A percentile compares a stretch with the other conserved stretches of the same genome.
Evolutionary conservation across 2,329 filamentous ascomycete genomes (phyloP).

Genomic region (Aciculosporium take): DNA sequence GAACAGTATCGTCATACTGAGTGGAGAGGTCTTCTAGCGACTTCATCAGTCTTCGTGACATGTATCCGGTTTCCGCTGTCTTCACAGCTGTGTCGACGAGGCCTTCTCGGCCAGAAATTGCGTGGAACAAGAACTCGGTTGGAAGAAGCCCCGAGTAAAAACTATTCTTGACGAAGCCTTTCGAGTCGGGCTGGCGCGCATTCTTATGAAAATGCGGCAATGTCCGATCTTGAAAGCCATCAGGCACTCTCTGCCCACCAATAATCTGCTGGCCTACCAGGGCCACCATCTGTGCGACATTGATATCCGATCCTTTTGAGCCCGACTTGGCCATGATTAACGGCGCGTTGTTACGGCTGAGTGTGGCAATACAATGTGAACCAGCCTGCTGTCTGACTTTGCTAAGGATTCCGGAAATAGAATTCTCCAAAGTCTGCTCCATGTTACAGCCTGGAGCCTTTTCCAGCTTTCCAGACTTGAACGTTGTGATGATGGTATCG

Average conservation of each 20-base stretch:
- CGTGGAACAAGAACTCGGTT: slow-evolving; percentile 94
- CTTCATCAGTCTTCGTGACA: slow-evolving; percentile 97
- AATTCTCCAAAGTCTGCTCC: slow-evolving; percentile 81
- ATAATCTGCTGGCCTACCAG: slow-evolving; percentile 98
- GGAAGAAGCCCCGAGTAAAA: slow-evolving; percentile 88
- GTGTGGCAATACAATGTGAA: slow-evolving; percentile 74
- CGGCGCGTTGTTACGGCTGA: slow-evolving; percentile 84
- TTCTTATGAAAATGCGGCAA: slow-evolving; percentile 93
- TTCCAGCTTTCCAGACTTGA: slow-evolving; percentile 65
- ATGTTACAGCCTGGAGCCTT: slow-evolving; percentile 83
- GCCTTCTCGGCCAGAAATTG: slow-evolving; percentile 96
- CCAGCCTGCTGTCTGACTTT: slow-evolving; percentile 85
- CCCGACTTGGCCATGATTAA: slow-evolving; percentile 95
- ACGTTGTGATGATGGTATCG: slow-evolving; percentile 69
- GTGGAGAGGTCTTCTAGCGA: slow-evolving; percentile 88
- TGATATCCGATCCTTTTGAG: slow-evolving; percentile 93
- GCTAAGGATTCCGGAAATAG: slow-evolving; percentile 80
- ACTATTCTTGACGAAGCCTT: slow-evolving; percentile 93
- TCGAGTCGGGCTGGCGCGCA: slow-evolving; percentile 78
- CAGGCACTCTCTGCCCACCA: slow-evolving; percentile 75
- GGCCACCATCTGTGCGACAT: slow-evolving; percentile 98
- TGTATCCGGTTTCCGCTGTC: slow-evolving; percentile 96
- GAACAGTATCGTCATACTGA: slow-evolving; percentile 86
- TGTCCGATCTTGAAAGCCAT: slow-evolving; percentile 92
- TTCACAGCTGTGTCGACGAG: slow-evolving; percentile 97